Percentiles rank a stretch among this genome's conserved stretches.
phyloP scores from a whole-genome alignment of 495 filamentous ascomycete genomes.

The Trypethelium eluteriae region DNA sequence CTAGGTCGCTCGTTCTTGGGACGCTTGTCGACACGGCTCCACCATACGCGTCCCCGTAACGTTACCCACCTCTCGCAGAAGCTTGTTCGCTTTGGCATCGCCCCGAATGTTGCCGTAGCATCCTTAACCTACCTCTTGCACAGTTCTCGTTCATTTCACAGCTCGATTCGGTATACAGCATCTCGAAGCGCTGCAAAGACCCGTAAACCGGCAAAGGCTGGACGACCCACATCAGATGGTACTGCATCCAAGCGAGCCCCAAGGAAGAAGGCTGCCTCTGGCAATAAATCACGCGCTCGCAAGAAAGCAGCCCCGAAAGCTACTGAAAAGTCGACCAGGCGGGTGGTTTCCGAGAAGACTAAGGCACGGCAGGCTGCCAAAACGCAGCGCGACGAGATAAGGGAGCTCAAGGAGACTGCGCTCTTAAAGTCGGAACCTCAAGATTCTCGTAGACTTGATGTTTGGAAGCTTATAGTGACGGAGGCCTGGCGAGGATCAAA shows the following conservation, averaged over 20 bases:
- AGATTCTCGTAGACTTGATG: background rate
- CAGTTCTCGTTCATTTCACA: background rate
- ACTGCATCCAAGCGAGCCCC: background rate
- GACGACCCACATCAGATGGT: background rate
- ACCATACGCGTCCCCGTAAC: constrained; percentile 1
- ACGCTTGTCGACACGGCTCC: background rate
- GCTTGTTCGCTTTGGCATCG: background rate
- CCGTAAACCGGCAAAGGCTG: background rate
- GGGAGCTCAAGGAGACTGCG: constrained; percentile 25
- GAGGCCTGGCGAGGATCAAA: too few species aligned
- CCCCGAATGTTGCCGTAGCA: background rate
- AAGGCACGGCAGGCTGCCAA: constrained; percentile 15
- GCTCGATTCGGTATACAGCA: background rate
- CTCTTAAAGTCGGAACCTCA: constrained; percentile 1
- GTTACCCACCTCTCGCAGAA: constrained; percentile 6
- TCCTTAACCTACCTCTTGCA: background rate
- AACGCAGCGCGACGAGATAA: constrained; percentile 14
- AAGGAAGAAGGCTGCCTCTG: constrained; percentile 10
- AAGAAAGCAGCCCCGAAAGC: background rate
- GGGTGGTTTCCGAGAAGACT: constrained; percentile 3
- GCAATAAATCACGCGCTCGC: background rate
- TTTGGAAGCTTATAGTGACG: too few species aligned
- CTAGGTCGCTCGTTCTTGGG: background rate
- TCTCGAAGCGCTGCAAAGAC: background rate
- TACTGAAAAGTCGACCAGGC: background rate